Base-by-base conservation (phyloP, 2,329 filamentous ascomycete genomes). In the Niveomyces coronatus region DNA sequence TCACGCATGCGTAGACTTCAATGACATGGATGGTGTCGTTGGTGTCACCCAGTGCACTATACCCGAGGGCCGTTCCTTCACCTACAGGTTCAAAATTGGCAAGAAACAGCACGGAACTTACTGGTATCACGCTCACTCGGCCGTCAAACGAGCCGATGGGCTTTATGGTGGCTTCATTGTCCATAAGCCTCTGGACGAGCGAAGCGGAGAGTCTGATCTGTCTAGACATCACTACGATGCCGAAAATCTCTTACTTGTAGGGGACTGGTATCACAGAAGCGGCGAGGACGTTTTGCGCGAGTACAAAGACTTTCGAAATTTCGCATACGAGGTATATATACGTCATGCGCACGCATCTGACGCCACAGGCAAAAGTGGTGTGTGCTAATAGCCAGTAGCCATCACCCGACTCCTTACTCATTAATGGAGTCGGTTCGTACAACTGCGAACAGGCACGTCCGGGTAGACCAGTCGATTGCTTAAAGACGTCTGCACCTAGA, bases 1-100 rank as follows among this genome's bases (percentile, higher is more conserved):
- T 17, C 11, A 4, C 13, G n/a, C 11, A 4, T 10, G 7, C 5
- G 18, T 17, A 44, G 42, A 22, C 13, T 32, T 27, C 26, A 44
- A 44, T 22, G 42, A 41, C 44, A 80, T 82, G 74, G 80, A 85
- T 48, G 80, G 80, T 2, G 68, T 77, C 2, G 58, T 66, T 0
- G 71, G 70, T 30, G 68, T 81, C 4, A 74, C 68, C 1, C 79
- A 79, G 48, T 79, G 74, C 45, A 61, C 62, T 2, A 73, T 82
- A n/a, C 63, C 69, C 2, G 67, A 76, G 0, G 76, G 74, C 0
- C 54, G 44, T 23, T 70, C 62, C 0, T 62, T 75, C 27, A 68
- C 58, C 2, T 73, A 71, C 43, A 37, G 19, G 9, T 41, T 41
- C 14, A 22, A 15, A 18, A 37, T 41, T 9, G 29, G 32, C 15